Conservation (phyloP, 495 filamentous ascomycete genomes). For the Penicillium subrubescens region DNA sequence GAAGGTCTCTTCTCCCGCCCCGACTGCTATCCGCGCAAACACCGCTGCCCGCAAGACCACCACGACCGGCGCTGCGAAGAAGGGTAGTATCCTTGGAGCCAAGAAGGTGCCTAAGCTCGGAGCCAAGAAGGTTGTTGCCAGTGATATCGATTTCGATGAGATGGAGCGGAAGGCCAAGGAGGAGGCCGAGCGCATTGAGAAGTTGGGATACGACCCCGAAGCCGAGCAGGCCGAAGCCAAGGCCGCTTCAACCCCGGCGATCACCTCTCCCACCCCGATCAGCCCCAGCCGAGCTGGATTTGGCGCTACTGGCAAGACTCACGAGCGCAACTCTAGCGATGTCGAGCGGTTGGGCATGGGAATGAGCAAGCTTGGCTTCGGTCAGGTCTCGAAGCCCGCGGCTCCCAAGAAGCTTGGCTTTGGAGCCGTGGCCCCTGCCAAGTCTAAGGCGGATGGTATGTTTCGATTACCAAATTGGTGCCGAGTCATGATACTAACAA, state of each 20-base stretch:
- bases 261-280: conserved; percentile 73
- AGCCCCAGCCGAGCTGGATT: conserved; percentile 65
- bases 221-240: conserved; percentile 72
- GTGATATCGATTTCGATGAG: conserved; percentile 92
- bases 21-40: conserved; percentile 71
- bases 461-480: background rate
- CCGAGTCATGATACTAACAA: conserved; percentile 6
- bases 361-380: conserved; percentile 83
- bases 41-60: conserved; percentile 74
- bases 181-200: conserved; percentile 94
- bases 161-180: conserved; percentile 96
- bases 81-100: conserved; percentile 80
- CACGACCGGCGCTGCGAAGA: conserved; percentile 62
- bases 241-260: conserved; percentile 51
- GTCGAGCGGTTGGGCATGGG: conserved; percentile 92
- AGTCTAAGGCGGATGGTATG: conserved; percentile 67
- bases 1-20: conserved; percentile 43
- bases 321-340: conserved; percentile 69
- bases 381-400: conserved; percentile 69
- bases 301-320: conserved; percentile 53
- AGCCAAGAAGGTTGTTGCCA: conserved; percentile 80
- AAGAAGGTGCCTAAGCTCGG: conserved; percentile 89
- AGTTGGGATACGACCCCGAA: conserved; percentile 96
- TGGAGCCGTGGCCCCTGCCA: conserved; percentile 75
- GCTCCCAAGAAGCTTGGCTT: conserved; percentile 80